Evolutionary conservation across 31 red algal genomes (phyloP).

Genomic region (Bonnemaisonia californica): DNA sequence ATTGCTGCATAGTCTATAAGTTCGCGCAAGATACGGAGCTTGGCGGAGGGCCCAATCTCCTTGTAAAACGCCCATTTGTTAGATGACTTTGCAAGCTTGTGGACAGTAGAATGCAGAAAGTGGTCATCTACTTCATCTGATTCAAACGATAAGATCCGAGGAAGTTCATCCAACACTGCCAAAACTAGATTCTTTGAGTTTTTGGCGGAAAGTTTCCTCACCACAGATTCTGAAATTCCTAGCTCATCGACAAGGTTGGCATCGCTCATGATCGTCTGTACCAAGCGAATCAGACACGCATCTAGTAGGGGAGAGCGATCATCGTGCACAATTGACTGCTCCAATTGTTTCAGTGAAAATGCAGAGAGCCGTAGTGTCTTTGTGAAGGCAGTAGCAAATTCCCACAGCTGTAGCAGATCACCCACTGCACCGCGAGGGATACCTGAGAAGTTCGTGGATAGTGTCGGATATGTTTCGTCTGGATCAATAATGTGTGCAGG

Average conservation of each 20-base stretch:
- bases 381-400: constrained; percentile 53
- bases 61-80: constrained; percentile 57
- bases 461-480: constrained; percentile 32
- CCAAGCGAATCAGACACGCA: constrained; percentile 45
- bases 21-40: constrained; percentile 50
- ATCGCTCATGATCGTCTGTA: constrained; percentile 49
- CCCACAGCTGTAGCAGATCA: constrained; percentile 65
- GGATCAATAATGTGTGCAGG: constrained; percentile 16
- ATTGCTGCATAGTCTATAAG: constrained; percentile 64
- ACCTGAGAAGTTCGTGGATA: constrained; percentile 49
- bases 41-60: constrained; percentile 35
- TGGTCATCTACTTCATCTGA: constrained; percentile 53
- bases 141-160: constrained; percentile 51
- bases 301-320: constrained; percentile 43
- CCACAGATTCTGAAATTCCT: constrained; percentile 37
- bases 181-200: constrained; percentile 5
- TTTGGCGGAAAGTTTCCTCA: constrained; percentile 1
- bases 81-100: constrained; percentile 39
- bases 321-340: constrained; percentile 44
- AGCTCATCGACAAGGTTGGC: constrained; percentile 48
- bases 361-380: constrained; percentile 43
- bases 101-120: constrained; percentile 43
- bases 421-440: constrained; percentile 41
- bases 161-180: constrained; percentile 40
- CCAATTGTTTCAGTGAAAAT: constrained; percentile 45